A percentile compares a stretch with the other conserved stretches of the same genome.
phyloP scores from a whole-genome alignment of 371 early-diverging fungal species.

The Mortierella sp. region DNA sequence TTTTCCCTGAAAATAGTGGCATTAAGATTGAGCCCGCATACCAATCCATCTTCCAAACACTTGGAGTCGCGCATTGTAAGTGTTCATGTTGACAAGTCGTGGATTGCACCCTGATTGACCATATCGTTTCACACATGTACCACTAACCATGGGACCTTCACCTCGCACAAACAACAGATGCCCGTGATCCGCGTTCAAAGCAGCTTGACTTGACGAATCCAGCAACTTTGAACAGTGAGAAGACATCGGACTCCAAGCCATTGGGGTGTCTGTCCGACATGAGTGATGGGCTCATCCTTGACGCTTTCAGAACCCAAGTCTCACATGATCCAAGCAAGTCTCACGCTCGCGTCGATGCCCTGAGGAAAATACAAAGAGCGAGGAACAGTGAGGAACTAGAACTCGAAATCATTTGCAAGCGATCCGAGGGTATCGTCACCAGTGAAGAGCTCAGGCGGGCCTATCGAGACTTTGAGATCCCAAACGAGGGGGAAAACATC shows the following conservation, averaged over 20 bases:
- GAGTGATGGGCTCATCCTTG: conserved; percentile 58
- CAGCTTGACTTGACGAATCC: conserved; percentile 23
- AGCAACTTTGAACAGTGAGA: conserved; percentile 18
- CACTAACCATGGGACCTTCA: too few relatives aligned
- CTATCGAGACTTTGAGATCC: conserved; percentile 62
- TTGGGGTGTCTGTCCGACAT: conserved; percentile 65
- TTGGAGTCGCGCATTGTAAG: too few relatives aligned
- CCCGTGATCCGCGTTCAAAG: conserved; percentile 16
- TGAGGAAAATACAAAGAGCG: conserved; percentile 55
- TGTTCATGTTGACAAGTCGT: too few relatives aligned
- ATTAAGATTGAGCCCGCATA: too few relatives aligned
- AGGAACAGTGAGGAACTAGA: conserved; percentile 55
- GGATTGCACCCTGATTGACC: too few relatives aligned
- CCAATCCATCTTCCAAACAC: too few relatives aligned
- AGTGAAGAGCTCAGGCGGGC: conserved; percentile 61
- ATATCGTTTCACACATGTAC: too few relatives aligned
- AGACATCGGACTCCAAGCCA: conserved; percentile 36
- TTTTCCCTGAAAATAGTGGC: not conserved
- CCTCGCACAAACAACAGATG: too few relatives aligned
- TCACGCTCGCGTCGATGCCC: conserved; percentile 55
- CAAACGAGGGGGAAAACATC: conserved; percentile 35
- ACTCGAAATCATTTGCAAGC: conserved; percentile 59
- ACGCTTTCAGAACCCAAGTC: conserved; percentile 57
- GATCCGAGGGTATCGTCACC: conserved; percentile 59
- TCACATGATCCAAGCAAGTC: conserved; percentile 48